phyloP scores from a whole-genome alignment of 345 rosid genomes.

The Eutrema yunnanense region DNA sequence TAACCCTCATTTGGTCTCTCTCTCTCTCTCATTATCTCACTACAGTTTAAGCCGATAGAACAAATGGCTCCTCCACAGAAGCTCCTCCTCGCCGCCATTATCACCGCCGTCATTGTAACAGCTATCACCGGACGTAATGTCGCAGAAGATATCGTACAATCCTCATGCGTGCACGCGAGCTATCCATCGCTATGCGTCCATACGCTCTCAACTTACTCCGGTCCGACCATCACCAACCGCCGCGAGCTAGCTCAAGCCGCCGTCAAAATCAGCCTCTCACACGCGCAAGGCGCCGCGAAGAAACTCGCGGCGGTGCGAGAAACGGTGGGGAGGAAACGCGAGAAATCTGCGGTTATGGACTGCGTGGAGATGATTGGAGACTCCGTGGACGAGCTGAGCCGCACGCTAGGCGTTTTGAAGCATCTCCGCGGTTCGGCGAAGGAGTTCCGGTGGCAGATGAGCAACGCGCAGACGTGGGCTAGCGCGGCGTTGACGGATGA shows the following conservation, averaged over 20 bases:
- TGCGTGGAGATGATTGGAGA: conserved; percentile 71
- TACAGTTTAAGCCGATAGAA: not conserved
- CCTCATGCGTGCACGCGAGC: conserved; percentile 68
- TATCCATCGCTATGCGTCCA: conserved; percentile 64
- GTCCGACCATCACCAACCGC: conserved; percentile 54
- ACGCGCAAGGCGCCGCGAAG: conserved; percentile 31
- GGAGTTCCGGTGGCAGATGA: conserved; percentile 60
- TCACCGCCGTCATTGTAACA: conserved; percentile 12
- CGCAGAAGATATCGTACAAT: conserved; percentile 45
- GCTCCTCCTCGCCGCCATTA: conserved; percentile 17
- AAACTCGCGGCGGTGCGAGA: conserved; percentile 30
- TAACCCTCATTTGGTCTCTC: conserved; percentile 10
- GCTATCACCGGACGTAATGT: conserved; percentile 5
- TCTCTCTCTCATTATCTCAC: not conserved
- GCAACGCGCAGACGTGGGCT: conserved; percentile 80
- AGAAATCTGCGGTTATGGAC: conserved; percentile 53
- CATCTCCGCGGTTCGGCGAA: conserved; percentile 32
- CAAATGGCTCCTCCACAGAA: conserved; percentile 10
- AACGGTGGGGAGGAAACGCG: conserved; percentile 28
- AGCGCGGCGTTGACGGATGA: conserved; percentile 82
- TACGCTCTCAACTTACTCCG: conserved; percentile 62
- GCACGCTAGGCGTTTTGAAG: conserved; percentile 49
- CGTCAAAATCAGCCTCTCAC: conserved; percentile 54
- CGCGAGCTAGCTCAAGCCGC: conserved; percentile 71
- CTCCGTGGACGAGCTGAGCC: conserved; percentile 59